These are phyloP conservation scores for Pseudopediastrum boryanum DNA, from an alignment of 139 green algal species.

Conservation along the genomic window DNA sequence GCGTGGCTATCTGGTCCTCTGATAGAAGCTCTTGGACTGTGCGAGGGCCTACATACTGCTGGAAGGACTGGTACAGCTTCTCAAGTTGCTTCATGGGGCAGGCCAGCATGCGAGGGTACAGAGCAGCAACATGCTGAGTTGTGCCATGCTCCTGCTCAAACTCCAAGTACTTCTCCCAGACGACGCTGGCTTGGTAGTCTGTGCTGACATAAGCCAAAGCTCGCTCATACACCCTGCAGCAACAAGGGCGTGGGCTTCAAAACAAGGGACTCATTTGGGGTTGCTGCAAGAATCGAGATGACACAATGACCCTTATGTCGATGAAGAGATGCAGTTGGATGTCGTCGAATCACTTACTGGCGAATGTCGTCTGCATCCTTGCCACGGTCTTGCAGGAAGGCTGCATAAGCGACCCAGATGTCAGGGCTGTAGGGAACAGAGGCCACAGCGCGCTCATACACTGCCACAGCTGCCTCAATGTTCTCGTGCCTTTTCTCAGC, in stretches of 20 bases:
- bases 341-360: conserved; percentile 45
- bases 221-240: conserved; percentile 80
- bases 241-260: too few species aligned
- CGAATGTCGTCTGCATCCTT: conserved; percentile 56
- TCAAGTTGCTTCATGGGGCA: conserved; percentile 73
- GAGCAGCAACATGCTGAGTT: conserved; percentile 40
- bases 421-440: conserved; percentile 78
- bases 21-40: conserved; percentile 43
- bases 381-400: conserved; percentile 23
- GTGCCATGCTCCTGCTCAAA: conserved; percentile 57
- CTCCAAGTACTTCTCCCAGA: conserved; percentile 85
- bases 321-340: not conserved
- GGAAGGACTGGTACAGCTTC: conserved; percentile 2
- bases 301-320: too few species aligned
- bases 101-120: conserved; percentile 69
- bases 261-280: too few species aligned
- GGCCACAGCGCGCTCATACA: conserved; percentile 74
- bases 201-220: conserved; percentile 59
- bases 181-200: conserved; percentile 68
- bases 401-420: conserved; percentile 75
- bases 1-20: conserved; percentile 35
- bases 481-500: conserved; percentile 51
- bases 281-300: too few species aligned
- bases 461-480: conserved; percentile 45
- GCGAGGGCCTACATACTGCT: not conserved